phyloP scores from a whole-genome alignment of 2,329 filamentous ascomycete genomes.

The Fusarium sp. region DNA sequence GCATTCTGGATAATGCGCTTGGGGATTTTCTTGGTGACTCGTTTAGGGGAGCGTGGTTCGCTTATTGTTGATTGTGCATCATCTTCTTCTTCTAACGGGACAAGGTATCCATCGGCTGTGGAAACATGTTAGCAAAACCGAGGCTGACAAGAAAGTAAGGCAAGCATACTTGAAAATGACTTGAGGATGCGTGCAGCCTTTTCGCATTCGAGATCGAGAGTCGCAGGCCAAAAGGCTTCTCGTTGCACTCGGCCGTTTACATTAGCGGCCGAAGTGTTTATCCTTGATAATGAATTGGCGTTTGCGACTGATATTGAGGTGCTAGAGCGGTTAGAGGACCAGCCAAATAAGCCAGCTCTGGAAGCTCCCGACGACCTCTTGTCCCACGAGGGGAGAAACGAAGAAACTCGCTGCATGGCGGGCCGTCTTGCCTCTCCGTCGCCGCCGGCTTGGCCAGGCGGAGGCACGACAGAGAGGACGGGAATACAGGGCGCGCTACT shows the following conservation, averaged over 20 bases:
- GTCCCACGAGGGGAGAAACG: slow-evolving; percentile 59
- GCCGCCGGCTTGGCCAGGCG: slow-evolving; percentile 48
- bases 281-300: slow-evolving; percentile 44
- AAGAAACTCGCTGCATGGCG: slow-evolving; percentile 58
- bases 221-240: slow-evolving; percentile 87
- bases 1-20: slow-evolving; percentile 86
- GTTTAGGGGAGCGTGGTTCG: slow-evolving; percentile 62
- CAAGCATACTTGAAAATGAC: slow-evolving; percentile 81
- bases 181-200: slow-evolving; percentile 90
- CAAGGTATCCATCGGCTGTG: slow-evolving; percentile 67
- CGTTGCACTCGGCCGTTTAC: slow-evolving; percentile 48
- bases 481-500: slow-evolving; percentile 49
- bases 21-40: slow-evolving; percentile 82
- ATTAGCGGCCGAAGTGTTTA: slow-evolving; percentile 52
- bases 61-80: slow-evolving; percentile 45
- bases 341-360: slow-evolving; percentile 53
- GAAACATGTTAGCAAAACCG: slow-evolving; percentile 31
- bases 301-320: slow-evolving; percentile 36
- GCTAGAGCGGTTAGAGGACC: slow-evolving; percentile 62
- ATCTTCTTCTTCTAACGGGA: slow-evolving; percentile 55
- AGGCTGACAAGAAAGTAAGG: neutral
- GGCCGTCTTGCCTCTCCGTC: slow-evolving; percentile 50
- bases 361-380: slow-evolving; percentile 52
- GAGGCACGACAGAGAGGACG: slow-evolving; percentile 48
- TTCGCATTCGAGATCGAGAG: slow-evolving; percentile 88